phyloP scores from a whole-genome alignment of 2,329 filamentous ascomycete species.

The Cladosporium colombiae region DNA sequence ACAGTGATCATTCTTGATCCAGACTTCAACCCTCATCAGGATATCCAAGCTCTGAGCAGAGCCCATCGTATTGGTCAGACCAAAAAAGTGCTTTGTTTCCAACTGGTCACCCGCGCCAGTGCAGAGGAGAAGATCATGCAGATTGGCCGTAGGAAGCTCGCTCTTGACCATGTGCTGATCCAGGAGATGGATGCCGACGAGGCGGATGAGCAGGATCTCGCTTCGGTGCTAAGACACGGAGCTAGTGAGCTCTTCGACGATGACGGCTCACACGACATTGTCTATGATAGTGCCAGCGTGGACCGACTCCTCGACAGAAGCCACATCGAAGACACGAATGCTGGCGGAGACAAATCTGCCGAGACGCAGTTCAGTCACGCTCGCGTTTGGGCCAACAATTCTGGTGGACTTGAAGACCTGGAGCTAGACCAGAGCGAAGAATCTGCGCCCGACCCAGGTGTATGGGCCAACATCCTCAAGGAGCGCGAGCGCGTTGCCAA shows the following conservation, averaged over 20 bases:
- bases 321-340: constrained; percentile 70
- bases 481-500: constrained; percentile 77
- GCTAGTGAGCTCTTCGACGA: constrained; percentile 84
- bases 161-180: constrained; percentile 90
- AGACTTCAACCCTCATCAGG: constrained; percentile 97
- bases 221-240: constrained; percentile 84
- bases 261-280: constrained; percentile 70
- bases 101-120: constrained; percentile 84
- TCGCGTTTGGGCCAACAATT: constrained; percentile 86
- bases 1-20: constrained; percentile 97
- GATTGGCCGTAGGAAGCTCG: constrained; percentile 93
- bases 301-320: constrained; percentile 88
- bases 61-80: constrained; percentile 96
- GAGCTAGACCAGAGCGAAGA: constrained; percentile 43
- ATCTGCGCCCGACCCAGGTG: constrained; percentile 61
- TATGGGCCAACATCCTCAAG: constrained; percentile 89
- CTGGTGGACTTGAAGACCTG: constrained; percentile 60
- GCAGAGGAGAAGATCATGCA: constrained; percentile 97
- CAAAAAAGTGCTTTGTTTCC: constrained; percentile 93
- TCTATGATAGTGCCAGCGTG: constrained; percentile 79
- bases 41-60: constrained; percentile 90
- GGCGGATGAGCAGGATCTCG: constrained; percentile 74
- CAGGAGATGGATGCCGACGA: constrained; percentile 88
- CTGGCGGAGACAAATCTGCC: constrained; percentile 60
- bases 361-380: constrained; percentile 88